These are phyloP conservation scores for Trametes cingulata DNA, from an alignment of 768 basidiomycete species.

Conservation along the genomic window DNA sequence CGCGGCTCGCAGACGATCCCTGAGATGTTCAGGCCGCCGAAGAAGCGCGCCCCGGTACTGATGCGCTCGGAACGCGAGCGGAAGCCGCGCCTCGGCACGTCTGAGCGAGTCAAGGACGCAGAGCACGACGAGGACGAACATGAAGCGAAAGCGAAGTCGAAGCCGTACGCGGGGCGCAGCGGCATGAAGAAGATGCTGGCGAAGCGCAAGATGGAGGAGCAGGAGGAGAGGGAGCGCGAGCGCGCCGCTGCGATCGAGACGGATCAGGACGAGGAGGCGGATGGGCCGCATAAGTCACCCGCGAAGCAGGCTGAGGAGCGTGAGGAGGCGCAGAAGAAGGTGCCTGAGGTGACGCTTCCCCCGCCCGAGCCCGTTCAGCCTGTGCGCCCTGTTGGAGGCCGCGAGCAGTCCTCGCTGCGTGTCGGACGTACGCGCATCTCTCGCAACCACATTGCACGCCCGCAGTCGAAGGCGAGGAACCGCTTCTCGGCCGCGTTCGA, in stretches of 20 bases:
- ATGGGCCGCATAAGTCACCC: slow-evolving; percentile 27
- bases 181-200: slow-evolving; percentile 78
- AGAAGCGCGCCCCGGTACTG: slow-evolving; percentile 44
- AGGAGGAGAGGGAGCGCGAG: slow-evolving; percentile 44
- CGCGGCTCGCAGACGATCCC: slow-evolving; percentile 49
- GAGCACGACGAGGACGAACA: slow-evolving; percentile 36
- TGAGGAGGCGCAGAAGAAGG: slow-evolving; percentile 16
- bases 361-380: slow-evolving; percentile 27
- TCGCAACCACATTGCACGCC: slow-evolving; percentile 57
- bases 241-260: slow-evolving; percentile 31
- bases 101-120: slow-evolving; percentile 34
- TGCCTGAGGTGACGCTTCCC: slow-evolving; percentile 21
- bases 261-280: slow-evolving; percentile 35
- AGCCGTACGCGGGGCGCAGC: slow-evolving; percentile 78
- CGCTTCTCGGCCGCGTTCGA: slow-evolving; percentile 70
- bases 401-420: slow-evolving; percentile 56
- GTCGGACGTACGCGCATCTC: slow-evolving; percentile 61
- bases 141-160: slow-evolving; percentile 50
- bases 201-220: slow-evolving; percentile 57
- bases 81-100: slow-evolving; percentile 49
- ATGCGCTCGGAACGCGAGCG: slow-evolving; percentile 60
- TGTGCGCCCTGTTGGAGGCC: slow-evolving; percentile 20
- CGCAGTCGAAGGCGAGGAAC: slow-evolving; percentile 46
- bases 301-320: slow-evolving; percentile 28
- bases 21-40: slow-evolving; percentile 63